Base-by-base conservation (phyloP, 2,329 filamentous ascomycete species). In the Tetracladium maxilliforme region DNA sequence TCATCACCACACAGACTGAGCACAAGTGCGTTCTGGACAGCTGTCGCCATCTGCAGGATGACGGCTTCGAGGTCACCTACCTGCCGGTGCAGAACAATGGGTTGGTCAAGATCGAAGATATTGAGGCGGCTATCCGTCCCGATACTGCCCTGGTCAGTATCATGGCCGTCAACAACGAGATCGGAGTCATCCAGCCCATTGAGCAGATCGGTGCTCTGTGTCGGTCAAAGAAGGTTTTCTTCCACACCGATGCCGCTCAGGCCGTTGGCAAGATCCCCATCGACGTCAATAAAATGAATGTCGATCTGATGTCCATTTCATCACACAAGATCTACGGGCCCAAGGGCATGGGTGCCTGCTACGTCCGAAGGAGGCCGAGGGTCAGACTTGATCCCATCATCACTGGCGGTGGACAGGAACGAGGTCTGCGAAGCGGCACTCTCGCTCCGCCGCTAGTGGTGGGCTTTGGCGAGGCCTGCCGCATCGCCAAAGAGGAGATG, bases 101-200 rank as follows among this genome's bases (percentile, higher is more conserved):
- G n/a, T 57, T 95, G 36, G 62, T 98, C 41, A 69, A 77, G 37
- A 68, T 98, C 60, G 66, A 79, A 21, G 71, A 90, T 39, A 68
- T 98, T 16, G 79, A 92, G 54, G 79, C 74, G 13, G 83, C 87
- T 14, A 92, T 98, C 33, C 72, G 80, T 32, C 86, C 86, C 1
- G 86, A 95, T 32, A 98, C 90, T 10, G 75, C 72, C 21, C 58
- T 98, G 16, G 86, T 95, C 51, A 94, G 86, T 46, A 81, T 98
- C 52, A 98, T 98, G 90, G 75, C 90, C 1, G 90, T 98, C 43
- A 98, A 98, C 62, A 98, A 98, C 51, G 90, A 98, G 56, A 95
- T 98, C 42, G 90, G 90, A 44, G 90, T 98, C n/a, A 92, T 98
- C 30, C 90, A 98, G 52, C 90, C 90, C 1, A 56, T 98, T 30